phyloP scores from a whole-genome alignment of 176 grass and related monocot species.

The Paspalum notatum region DNA sequence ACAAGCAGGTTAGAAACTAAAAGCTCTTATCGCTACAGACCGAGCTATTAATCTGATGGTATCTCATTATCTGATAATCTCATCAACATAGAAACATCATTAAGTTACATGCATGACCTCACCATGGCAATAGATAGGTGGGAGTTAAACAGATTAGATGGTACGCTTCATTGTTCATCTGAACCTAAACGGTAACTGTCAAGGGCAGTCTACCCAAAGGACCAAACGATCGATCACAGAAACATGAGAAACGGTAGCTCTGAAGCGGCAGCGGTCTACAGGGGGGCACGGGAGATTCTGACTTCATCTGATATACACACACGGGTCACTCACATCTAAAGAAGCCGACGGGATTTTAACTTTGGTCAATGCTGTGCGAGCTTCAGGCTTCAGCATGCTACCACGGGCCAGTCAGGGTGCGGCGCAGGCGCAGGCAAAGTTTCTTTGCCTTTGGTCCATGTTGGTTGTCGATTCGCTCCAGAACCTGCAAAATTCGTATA shows the following conservation, averaged over 20 bases:
- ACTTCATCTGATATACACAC: slow-evolving; percentile 50
- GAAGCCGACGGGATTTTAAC: slow-evolving; percentile 14
- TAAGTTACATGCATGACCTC: slow-evolving; percentile 7
- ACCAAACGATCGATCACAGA: slow-evolving; percentile 15
- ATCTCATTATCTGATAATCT: slow-evolving; percentile 24
- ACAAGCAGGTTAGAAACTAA: slow-evolving; percentile 32
- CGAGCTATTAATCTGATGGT: slow-evolving; percentile 14
- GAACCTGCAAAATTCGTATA: slow-evolving; percentile 51
- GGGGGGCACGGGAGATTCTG: not conserved
- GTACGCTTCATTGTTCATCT: slow-evolving; percentile 43
- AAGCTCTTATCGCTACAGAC: not conserved
- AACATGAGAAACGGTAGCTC: slow-evolving; percentile 17
- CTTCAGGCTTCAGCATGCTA: slow-evolving; percentile 51
- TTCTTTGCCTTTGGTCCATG: slow-evolving; percentile 65
- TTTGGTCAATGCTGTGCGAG: slow-evolving; percentile 20
- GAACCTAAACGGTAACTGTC: slow-evolving; percentile 38
- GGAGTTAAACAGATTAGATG: slow-evolving; percentile 49
- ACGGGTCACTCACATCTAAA: slow-evolving; percentile 31
- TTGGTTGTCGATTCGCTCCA: slow-evolving; percentile 61
- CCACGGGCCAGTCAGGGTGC: slow-evolving; percentile 72
- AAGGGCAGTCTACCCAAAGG: slow-evolving; percentile 13
- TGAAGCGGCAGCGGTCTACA: not conserved
- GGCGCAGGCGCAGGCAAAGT: slow-evolving; percentile 56
- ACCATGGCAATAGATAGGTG: slow-evolving; percentile 12
- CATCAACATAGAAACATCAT: slow-evolving; percentile 22